Conservation (phyloP, 2,329 filamentous ascomycete species). For the Elsinoe australis region DNA sequence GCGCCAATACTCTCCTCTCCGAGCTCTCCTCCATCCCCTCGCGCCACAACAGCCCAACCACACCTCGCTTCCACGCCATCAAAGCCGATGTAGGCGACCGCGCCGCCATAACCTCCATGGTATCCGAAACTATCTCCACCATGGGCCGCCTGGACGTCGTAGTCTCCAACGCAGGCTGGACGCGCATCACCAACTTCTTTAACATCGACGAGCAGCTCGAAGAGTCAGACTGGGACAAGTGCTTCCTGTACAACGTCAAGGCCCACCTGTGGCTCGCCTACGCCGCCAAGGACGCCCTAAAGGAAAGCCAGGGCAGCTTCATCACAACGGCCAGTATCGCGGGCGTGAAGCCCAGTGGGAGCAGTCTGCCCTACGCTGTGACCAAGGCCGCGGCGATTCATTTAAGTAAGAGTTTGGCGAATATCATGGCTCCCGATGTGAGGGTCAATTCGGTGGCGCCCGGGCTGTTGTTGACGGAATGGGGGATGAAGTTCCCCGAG, state of each 20-base stretch:
- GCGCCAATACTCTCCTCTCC: conserved; percentile 35
- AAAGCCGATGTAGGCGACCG: conserved; percentile 41
- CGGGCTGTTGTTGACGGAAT: conserved; percentile 42
- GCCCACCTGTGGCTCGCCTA: conserved; percentile 54
- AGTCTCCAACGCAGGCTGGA: conserved; percentile 36
- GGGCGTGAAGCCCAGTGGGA: conserved; percentile 56
- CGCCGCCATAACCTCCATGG: conserved; percentile 36
- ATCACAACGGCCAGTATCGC: conserved; percentile 58
- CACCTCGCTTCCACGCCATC: conserved; percentile 37
- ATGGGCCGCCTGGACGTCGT: conserved; percentile 45
- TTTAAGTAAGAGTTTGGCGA: conserved; percentile 48
- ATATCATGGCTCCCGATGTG: conserved; percentile 48
- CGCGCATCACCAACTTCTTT: conserved; percentile 36
- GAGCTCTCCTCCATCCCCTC: conserved; percentile 32
- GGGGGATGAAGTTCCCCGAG: conserved; percentile 42
- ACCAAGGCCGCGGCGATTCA: conserved; percentile 42
- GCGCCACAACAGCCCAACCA: conserved; percentile 17
- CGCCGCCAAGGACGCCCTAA: conserved; percentile 47
- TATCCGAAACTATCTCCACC: conserved; percentile 37
- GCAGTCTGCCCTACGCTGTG: conserved; percentile 42
- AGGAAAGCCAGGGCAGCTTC: conserved; percentile 52
- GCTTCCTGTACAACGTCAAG: conserved; percentile 57
- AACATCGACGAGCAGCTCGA: conserved; percentile 47
- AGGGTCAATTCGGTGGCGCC: conserved; percentile 54
- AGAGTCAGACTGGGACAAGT: conserved; percentile 54